Conservation (phyloP, 495 filamentous ascomycete genomes). For the Penicillium macrosclerotiorum region DNA sequence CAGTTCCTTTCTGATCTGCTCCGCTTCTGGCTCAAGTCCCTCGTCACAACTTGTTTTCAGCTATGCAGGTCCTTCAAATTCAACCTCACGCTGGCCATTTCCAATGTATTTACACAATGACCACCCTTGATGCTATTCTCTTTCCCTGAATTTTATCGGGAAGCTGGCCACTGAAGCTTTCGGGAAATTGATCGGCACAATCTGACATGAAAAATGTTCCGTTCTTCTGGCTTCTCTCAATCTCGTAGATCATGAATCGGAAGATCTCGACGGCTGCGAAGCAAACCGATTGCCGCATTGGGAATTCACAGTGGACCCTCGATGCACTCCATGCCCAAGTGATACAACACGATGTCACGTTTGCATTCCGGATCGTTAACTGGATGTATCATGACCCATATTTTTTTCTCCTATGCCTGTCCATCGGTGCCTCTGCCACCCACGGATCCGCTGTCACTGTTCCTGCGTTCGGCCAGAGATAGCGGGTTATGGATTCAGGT, state of each 20-base stretch:
- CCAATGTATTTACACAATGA: too few species aligned
- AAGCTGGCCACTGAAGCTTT: too few species aligned
- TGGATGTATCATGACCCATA: slow-evolving; percentile 13
- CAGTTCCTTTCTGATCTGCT: too few species aligned
- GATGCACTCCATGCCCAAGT: slow-evolving; percentile 12
- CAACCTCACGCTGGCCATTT: too few species aligned
- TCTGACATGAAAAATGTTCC: too few species aligned
- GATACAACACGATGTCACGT: slow-evolving; percentile 38
- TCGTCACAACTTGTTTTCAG: too few species aligned
- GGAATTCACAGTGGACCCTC: slow-evolving; percentile 15
- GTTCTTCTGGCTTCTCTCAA: not conserved
- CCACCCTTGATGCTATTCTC: too few species aligned
- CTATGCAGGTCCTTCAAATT: too few species aligned
- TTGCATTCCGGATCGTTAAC: slow-evolving; percentile 18
- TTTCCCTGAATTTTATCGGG: too few species aligned
- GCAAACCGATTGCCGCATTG: slow-evolving; percentile 32
- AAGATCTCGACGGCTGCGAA: slow-evolving; percentile 1
- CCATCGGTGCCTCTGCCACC: slow-evolving; percentile 20
- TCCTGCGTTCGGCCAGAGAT: slow-evolving; percentile 25
- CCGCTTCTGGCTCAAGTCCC: too few species aligned
- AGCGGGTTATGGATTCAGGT: slow-evolving; percentile 21
- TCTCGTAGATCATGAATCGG: slow-evolving; percentile 2
- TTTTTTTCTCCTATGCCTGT: slow-evolving; percentile 14
- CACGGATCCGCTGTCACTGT: slow-evolving; percentile 16
- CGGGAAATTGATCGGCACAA: too few species aligned